These are phyloP conservation scores for Betula pendula DNA, from an alignment of 306 rosid genomes.

Conservation along the genomic window DNA sequence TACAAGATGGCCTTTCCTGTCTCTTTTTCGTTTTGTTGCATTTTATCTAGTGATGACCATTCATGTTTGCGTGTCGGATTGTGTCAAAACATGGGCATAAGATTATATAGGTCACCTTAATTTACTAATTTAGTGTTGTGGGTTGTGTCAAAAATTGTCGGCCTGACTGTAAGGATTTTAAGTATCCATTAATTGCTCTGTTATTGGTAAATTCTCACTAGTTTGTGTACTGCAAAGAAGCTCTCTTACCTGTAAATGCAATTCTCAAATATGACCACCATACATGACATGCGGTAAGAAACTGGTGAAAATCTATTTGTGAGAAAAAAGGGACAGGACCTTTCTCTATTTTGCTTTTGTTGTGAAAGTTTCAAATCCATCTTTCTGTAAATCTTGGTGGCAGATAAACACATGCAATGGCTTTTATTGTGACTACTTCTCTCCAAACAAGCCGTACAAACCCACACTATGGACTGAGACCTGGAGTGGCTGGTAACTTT, in stretches of 20 bases:
- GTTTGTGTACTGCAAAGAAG: not conserved
- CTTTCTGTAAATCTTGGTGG: conserved; percentile 17
- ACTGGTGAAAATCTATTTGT: not conserved
- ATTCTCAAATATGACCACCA: not conserved
- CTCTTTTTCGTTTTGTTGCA: not conserved
- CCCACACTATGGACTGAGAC: conserved; percentile 69
- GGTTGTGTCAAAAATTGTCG: not conserved
- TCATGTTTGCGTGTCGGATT: no score
- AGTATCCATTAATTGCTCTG: not conserved
- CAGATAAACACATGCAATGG: conserved; percentile 95
- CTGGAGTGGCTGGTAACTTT: conserved; percentile 56
- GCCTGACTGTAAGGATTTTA: not conserved
- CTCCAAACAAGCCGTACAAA: conserved; percentile 76
- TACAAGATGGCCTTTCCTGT: not conserved
- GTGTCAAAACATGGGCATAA: not conserved
- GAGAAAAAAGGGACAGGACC: not conserved
- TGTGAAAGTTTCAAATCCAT: conserved; percentile 9
- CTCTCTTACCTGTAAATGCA: not conserved
- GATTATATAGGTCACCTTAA: no score
- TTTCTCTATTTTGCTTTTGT: not conserved
- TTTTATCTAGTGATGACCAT: not conserved
- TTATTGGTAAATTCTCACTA: not conserved
- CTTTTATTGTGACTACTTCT: conserved; percentile 76
- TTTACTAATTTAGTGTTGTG: no score
- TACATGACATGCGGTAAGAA: not conserved